Evolutionary conservation across 345 rosid species (phyloP).

Genomic region (Lumnitzera racemosa): DNA sequence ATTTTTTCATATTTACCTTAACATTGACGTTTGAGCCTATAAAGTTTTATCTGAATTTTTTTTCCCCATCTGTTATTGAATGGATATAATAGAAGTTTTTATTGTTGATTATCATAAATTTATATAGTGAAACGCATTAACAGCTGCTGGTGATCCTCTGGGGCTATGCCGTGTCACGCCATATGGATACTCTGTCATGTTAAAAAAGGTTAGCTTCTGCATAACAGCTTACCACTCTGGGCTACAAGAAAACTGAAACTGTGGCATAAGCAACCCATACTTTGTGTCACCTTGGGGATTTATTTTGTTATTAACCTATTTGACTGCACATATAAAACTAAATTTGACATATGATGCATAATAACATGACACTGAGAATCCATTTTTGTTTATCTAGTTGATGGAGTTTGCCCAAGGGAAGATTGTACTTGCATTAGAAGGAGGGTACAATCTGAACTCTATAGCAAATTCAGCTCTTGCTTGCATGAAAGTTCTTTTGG

Average conservation of each 20-base stretch:
- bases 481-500: slow-evolving; percentile 78
- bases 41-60: no score
- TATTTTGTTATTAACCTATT: no score
- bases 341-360: neutral
- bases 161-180: slow-evolving; percentile 88
- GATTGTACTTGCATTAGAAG: slow-evolving; percentile 82
- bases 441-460: slow-evolving; percentile 87
- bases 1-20: no score
- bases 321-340: no score
- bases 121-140: neutral
- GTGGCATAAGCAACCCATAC: no score
- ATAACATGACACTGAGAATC: neutral
- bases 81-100: neutral
- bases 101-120: neutral
- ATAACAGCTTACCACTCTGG: no score
- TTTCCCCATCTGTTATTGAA: neutral
- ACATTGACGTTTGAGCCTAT: no score
- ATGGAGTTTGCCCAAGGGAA: slow-evolving; percentile 81
- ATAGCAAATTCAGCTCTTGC: slow-evolving; percentile 83
- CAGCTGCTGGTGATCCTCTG: slow-evolving; percentile 84
- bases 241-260: no score
- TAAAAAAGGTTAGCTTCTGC: slow-evolving; percentile 50
- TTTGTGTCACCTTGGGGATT: no score
- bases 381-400: slow-evolving; percentile 35
- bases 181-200: slow-evolving; percentile 68